Evolutionary conservation across 2,329 filamentous ascomycete genomes (phyloP).

Genomic region (Aspergillus fumigatiaffinis): DNA sequence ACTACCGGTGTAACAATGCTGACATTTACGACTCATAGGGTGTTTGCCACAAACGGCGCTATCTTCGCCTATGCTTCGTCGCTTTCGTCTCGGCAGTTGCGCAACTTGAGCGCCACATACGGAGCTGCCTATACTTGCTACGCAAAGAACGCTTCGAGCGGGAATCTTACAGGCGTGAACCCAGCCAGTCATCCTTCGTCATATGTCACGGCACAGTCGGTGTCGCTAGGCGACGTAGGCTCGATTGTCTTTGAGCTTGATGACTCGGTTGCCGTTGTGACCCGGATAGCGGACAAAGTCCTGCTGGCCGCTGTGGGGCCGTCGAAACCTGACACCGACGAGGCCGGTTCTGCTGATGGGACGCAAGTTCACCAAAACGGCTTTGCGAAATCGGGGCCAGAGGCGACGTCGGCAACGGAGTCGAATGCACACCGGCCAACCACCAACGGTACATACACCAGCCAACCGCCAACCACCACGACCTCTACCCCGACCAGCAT

Average conservation of each 20-base stretch:
- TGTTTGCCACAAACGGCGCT: slow-evolving; percentile 42
- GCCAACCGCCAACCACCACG: slow-evolving; percentile 9
- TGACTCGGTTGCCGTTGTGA: slow-evolving; percentile 39
- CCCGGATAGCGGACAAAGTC: slow-evolving; percentile 40
- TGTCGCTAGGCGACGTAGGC: slow-evolving; percentile 41
- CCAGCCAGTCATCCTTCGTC: slow-evolving; percentile 41
- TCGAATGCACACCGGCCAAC: not conserved
- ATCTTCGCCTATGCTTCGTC: slow-evolving; percentile 42
- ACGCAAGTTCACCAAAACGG: slow-evolving; percentile 3
- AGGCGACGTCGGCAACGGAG: not conserved
- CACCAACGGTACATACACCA: slow-evolving; percentile 4
- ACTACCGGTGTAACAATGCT: not conserved
- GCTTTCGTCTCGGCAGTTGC: slow-evolving; percentile 37
- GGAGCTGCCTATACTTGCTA: slow-evolving; percentile 43
- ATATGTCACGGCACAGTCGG: slow-evolving; percentile 39
- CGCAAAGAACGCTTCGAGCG: slow-evolving; percentile 37
- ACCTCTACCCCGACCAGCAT: slow-evolving; percentile 1
- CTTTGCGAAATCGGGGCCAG: not conserved
- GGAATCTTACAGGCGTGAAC: slow-evolving; percentile 42
- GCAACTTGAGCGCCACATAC: slow-evolving; percentile 41
- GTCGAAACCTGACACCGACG: slow-evolving; percentile 22
- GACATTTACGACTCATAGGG: slow-evolving; percentile 20
- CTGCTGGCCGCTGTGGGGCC: slow-evolving; percentile 41
- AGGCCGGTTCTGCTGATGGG: slow-evolving; percentile 9
- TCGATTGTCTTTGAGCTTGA: slow-evolving; percentile 43